Evolutionary conservation across 2,329 filamentous ascomycete species (phyloP), one percentile per base, ranked within the genome.

Genomic region (Ophiostoma himal-ulmi): DNA sequence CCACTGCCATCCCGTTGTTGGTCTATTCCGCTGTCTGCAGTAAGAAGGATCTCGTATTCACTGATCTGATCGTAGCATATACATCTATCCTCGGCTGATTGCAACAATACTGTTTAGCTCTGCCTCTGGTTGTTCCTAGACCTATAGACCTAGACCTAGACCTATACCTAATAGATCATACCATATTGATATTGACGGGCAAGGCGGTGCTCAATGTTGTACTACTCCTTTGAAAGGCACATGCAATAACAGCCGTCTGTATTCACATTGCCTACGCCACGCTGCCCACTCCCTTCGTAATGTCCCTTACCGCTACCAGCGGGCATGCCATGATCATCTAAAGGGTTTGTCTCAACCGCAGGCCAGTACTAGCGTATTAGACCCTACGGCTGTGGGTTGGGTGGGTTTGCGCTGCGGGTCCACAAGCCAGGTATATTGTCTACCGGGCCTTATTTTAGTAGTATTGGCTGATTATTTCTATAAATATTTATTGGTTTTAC

Each of bases 381-480:
- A 48, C 39, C 39, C n/a, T 54, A 20, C 48, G 14, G 14, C 44
- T 48, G 52, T 57, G 52, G 52, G 52, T 22, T 26, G 20, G 44
- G 52, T 57, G 52, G 52, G 22, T 26, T 26, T 57, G 11, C 52
- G 52, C 52, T 57, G 52, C 52, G 52, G 52, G 52, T 57, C 52
- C 20, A 57, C n/a, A 26, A 57, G 30, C 30, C 30, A 30, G 30
- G 4, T 30, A 26, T 57, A 57, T 57, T 57, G 52, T 57, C 52
- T 57, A 57, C 52, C 52, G 52, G 52, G 52, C 11, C 52, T 57
- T 57, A 57, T 57, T 57, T 57, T 57, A 17, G 52, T 57, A 57
- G 52, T 57, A 57, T 57, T 57, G n/a, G n/a, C 13, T n/a, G 8
- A 57, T 57, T 57, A 13, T 22, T 57, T 10, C 1, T 57, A 6